Evolutionary conservation across 2,329 filamentous ascomycete genomes (phyloP), one percentile per base, ranked within the genome.

Genomic region (Teratosphaeria gauchensis): DNA sequence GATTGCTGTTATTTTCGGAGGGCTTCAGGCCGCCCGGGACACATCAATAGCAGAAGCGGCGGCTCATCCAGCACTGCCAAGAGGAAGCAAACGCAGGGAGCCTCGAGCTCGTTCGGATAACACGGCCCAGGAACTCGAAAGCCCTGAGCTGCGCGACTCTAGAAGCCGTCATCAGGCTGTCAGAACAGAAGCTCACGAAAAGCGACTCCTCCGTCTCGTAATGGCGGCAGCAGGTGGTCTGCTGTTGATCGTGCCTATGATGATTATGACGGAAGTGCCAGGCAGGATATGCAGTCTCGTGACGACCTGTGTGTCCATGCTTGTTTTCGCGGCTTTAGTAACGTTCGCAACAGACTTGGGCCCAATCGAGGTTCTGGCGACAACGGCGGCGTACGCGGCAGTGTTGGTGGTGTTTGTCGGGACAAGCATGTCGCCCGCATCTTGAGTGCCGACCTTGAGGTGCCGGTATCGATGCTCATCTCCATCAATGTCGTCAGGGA

Each of bases 301-400:
- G 1, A 61, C 61, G 8, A 62, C 59, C 5, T 61, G 21, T 2
- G 55, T 58, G 7, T 33, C 33, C 11, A 56, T 62, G 35, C n/a
- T 58, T 4, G 51, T 58, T 4, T 61, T 62, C 38, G 59, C 59
- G 4, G 46, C 56, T 5, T 28, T 55, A 11, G 48, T 59, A 21
- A 54, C 59, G 5, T 52, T 53, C 14, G 24, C 30, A 11, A 59
- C 51, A 4, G 24, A 55, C 9, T 32, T 61, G 48, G 51, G 54
- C 4, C 56, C 61, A 7, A 46, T 59, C 9, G 56, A 61, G 19
- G 51, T 61, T 7, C 51, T 63, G 30, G 61, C 46, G 6, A 42
- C 51, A 14, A 59, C 57, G 3, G 59, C 61, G 8, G 61, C 51
- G 8, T 61, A 61, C 35, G 61, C 61, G 42, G 58, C 58, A 12